phyloP scores from a whole-genome alignment of 208 protist species.

The Leishmania arabica region DNA sequence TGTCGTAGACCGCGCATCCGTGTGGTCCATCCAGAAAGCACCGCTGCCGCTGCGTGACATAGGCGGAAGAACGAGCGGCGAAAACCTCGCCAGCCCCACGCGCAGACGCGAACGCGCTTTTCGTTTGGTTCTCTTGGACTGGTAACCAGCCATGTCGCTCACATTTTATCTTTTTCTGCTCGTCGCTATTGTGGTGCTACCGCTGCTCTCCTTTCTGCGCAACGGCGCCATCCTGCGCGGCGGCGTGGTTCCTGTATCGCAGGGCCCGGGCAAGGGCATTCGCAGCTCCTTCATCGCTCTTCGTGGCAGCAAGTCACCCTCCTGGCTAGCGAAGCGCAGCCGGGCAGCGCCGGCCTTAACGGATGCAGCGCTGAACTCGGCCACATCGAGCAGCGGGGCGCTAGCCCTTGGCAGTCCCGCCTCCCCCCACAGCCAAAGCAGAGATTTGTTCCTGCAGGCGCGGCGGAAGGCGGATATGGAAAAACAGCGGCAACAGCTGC shows the following conservation, averaged over 20 bases:
- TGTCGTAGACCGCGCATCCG: not conserved
- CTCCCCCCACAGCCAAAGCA: constrained; percentile 17
- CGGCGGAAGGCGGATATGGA: not conserved
- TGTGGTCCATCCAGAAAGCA: not conserved
- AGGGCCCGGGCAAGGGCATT: constrained; percentile 3
- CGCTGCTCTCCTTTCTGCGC: constrained; percentile 39
- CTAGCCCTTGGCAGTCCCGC: not conserved
- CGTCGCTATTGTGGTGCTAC: constrained; percentile 24
- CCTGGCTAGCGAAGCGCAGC: not conserved
- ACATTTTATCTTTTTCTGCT: constrained; percentile 14
- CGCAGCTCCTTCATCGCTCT: constrained; percentile 3
- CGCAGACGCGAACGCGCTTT: not conserved
- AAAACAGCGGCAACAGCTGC: not conserved
- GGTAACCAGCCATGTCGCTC: constrained; percentile 4
- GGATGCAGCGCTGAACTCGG: not conserved
- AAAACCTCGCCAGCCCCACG: not conserved
- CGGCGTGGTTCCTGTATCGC: constrained; percentile 12
- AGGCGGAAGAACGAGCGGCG: not conserved
- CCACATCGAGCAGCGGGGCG: not conserved
- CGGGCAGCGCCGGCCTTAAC: not conserved
- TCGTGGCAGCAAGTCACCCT: not conserved
- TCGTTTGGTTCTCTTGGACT: not conserved
- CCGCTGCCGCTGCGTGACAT: not conserved
- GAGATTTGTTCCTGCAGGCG: constrained; percentile 11
- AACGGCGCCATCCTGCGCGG: constrained; percentile 30